A percentile compares a stretch with the other conserved stretches of the same genome.
These are phyloP conservation scores for Didymella keratinophila DNA, from an alignment of 2,329 filamentous ascomycete genomes.

Conservation along the genomic window DNA sequence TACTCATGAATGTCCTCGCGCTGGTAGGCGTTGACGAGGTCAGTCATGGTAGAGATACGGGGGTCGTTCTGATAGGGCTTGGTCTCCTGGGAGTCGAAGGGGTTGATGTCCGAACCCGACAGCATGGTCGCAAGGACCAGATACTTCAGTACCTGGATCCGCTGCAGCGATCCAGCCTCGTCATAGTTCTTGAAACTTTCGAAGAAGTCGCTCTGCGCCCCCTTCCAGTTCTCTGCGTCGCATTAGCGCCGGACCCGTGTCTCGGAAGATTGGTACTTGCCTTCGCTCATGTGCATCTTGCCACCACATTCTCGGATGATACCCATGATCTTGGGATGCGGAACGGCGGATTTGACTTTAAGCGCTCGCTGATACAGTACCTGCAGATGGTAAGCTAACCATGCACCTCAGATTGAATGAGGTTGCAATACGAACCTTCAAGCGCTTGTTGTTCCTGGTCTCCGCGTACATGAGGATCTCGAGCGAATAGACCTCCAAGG, in stretches of 20 bases:
- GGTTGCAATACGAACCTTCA: slow-evolving; percentile 67
- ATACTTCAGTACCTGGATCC: slow-evolving; percentile 97
- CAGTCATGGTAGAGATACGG: slow-evolving; percentile 95
- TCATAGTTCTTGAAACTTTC: slow-evolving; percentile 99
- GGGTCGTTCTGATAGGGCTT: slow-evolving; percentile 98
- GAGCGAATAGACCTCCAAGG: slow-evolving; percentile 91
- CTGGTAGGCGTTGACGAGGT: slow-evolving; percentile 95
- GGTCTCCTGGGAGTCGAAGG: slow-evolving; percentile 97
- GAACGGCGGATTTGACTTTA: slow-evolving; percentile 93
- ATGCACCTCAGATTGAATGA: slow-evolving; percentile 31
- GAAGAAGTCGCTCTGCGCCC: slow-evolving; percentile 96
- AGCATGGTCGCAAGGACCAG: slow-evolving; percentile 96
- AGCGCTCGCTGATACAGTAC: slow-evolving; percentile 89
- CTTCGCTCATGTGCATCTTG: slow-evolving; percentile 99
- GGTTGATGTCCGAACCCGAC: slow-evolving; percentile 98
- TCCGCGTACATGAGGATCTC: slow-evolving; percentile 99
- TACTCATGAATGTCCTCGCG: slow-evolving; percentile 93
- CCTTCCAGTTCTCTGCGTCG: slow-evolving; percentile 87
- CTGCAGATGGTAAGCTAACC: slow-evolving; percentile 46
- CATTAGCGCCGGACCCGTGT: slow-evolving; percentile 34
- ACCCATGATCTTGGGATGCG: slow-evolving; percentile 98
- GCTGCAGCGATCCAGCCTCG: slow-evolving; percentile 92
- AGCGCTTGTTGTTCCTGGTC: slow-evolving; percentile 94
- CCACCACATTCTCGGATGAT: slow-evolving; percentile 98
- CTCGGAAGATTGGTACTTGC: slow-evolving; percentile 40